Conservation (phyloP, 2,329 filamentous ascomycete species). For the Fusarium lyarnte region DNA sequence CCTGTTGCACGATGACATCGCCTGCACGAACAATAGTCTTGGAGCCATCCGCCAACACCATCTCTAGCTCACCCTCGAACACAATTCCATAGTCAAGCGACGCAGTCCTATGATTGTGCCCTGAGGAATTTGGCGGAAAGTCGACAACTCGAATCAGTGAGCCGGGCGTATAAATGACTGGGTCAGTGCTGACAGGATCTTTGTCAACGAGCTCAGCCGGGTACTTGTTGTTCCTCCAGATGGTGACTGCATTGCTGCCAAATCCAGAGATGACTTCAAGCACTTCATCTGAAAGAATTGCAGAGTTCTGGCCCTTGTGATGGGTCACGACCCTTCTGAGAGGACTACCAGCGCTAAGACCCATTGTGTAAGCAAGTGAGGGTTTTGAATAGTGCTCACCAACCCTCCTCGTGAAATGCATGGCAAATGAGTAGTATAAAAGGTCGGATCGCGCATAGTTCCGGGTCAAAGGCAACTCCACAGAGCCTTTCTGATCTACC, state of each 20-base stretch:
- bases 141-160: background rate
- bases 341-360: background rate
- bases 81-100: constrained; percentile 4
- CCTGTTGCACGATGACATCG: background rate
- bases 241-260: background rate
- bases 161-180: background rate
- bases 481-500: too few species aligned
- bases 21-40: background rate
- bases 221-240: background rate
- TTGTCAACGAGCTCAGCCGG: background rate
- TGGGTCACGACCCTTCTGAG: background rate
- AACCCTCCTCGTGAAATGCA: too few species aligned
- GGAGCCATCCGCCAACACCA: background rate
- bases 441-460: background rate
- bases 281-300: background rate
- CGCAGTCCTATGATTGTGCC: background rate
- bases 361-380: background rate
- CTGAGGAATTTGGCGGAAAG: background rate
- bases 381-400: background rate
- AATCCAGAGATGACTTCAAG: background rate
- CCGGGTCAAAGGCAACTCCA: too few species aligned
- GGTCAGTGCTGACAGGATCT: background rate
- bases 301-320: background rate
- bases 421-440: background rate
- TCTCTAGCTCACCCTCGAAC: background rate